phyloP scores from a whole-genome alignment of 768 basidiomycete species.

The Cystofilobasidium capitatum region DNA sequence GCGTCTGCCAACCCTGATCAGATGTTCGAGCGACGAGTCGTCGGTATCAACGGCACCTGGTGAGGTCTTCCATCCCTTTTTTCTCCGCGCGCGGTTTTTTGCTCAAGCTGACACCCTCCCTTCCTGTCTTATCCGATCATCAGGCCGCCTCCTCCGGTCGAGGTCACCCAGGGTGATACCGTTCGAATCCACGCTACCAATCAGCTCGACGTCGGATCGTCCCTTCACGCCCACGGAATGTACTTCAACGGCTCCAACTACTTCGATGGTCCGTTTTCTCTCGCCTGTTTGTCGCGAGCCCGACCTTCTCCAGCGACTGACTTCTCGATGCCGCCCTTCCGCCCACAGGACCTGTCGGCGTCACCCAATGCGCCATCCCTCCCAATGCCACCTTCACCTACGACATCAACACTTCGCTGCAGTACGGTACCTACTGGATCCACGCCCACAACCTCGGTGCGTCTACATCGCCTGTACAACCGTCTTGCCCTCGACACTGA shows the following conservation, averaged over 20 bases:
- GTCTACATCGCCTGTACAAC: background rate
- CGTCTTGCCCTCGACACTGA: background rate
- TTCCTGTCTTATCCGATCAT: background rate
- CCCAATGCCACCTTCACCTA: conserved; percentile 63
- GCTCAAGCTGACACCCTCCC: background rate
- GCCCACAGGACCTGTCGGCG: background rate
- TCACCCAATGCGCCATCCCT: conserved; percentile 47
- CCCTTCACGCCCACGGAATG: conserved; percentile 90
- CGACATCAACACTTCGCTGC: conserved; percentile 44
- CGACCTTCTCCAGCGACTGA: background rate
- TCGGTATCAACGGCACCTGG: conserved; percentile 89
- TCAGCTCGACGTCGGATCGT: conserved; percentile 54
- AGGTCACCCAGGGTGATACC: conserved; percentile 59
- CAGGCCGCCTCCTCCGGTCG: conserved; percentile 67
- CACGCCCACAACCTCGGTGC: conserved; percentile 44
- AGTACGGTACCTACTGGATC: conserved; percentile 41
- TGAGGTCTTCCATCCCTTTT: conserved; percentile 42
- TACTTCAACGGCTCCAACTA: conserved; percentile 78
- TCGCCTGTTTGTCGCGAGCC: background rate
- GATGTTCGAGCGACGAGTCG: conserved; percentile 55
- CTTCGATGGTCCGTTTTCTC: conserved; percentile 57
- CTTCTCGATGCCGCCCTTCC: background rate
- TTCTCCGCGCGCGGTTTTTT: background rate
- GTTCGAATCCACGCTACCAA: conserved; percentile 69
- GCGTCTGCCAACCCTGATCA: conserved; percentile 73